phyloP scores from a whole-genome alignment of 257 asterid genomes.

The Plantago elongata region DNA sequence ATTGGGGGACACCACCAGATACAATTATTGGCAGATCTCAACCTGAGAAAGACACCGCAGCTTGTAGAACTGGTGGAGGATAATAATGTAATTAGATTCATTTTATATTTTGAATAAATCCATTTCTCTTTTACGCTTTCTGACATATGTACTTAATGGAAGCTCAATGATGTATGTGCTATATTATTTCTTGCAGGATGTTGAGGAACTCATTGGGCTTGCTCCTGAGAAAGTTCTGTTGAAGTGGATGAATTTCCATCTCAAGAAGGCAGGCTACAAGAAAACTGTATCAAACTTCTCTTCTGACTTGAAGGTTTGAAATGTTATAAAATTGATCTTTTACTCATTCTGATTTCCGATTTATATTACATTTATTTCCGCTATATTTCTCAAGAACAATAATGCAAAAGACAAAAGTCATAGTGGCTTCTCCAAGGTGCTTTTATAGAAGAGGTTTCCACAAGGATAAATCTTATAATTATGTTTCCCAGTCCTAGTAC shows the following conservation, averaged over 20 bases:
- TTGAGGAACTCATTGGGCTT: slow-evolving; percentile 94
- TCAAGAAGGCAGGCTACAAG: slow-evolving; percentile 83
- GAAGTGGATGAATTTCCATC: slow-evolving; percentile 99
- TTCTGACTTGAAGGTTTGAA: slow-evolving; percentile 78
- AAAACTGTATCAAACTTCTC: slow-evolving; percentile 82
- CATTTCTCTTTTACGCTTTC: slow-evolving; percentile 6
- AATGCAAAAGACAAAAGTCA: too few relatives aligned
- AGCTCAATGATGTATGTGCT: slow-evolving; percentile 30
- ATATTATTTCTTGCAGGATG: slow-evolving; percentile 54
- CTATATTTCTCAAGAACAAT: too few relatives aligned
- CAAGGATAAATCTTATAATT: too few relatives aligned
- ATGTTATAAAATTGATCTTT: slow-evolving; percentile 12
- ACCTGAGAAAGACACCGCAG: slow-evolving; percentile 96
- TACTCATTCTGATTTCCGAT: slow-evolving; percentile 9
- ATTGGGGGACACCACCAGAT: slow-evolving; percentile 51
- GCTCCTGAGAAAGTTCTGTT: slow-evolving; percentile 93
- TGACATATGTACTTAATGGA: slow-evolving; percentile 15
- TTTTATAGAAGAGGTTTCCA: too few relatives aligned
- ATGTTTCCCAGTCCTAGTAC: too few relatives aligned
- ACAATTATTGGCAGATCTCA: slow-evolving; percentile 96
- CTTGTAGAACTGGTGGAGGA: slow-evolving; percentile 94
- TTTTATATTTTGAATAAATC: slow-evolving; percentile 16
- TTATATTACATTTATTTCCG: slow-evolving; percentile 10
- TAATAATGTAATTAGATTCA: slow-evolving; percentile 54
- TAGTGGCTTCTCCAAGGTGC: too few relatives aligned